Evolutionary conservation across 129 eudicot species (phyloP), one percentile per base, ranked within the genome.

Genomic region (Calendula officinalis): DNA sequence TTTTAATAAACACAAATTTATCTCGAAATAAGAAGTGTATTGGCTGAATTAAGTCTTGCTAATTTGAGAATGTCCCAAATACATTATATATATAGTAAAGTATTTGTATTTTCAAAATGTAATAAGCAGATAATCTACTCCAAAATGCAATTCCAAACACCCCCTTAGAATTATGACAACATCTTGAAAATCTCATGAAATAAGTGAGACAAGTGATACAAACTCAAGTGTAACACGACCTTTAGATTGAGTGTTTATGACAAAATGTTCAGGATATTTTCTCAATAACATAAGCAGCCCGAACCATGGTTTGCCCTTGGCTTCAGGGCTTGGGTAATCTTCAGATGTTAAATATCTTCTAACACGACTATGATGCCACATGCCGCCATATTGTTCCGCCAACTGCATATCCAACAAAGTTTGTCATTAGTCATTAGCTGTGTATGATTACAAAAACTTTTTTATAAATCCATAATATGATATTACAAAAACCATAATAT

Each of bases 211-310:
- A 10, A 92, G 96, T 39, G 96, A 88, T 73, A 92, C 96, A 57
- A 84, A 88, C 82, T 92, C 98, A 14, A 56, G 68, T 0, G 96
- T 85, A 39, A 88, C 84, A 33, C 96, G 87, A 34, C 98, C 98
- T 73, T 82, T 92, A 8, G 96, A 88, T 74, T 95, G 78, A 2
- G 96, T 92, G 69, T 92, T 88, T 78, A 92, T 85, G 40, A 92
- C 98, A 57, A 92, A 92, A 61, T 92, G 96, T 63, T 92, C 98
- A 0, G 98, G 98, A 43, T 92, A 85, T 53, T 86, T 92, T 86
- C 95, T 88, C 60, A 92, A 77, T 80, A 92, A 56, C 95, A 88
- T 74, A n/a, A 91, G 89, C 82, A 91, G 69, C 63, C 98, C 96
- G 34, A 77, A 80, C 98, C 98, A 92, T 11, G 96, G 98, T 66